phyloP scores from a whole-genome alignment of 2,329 filamentous ascomycete species.

The Cercospora sp. region DNA sequence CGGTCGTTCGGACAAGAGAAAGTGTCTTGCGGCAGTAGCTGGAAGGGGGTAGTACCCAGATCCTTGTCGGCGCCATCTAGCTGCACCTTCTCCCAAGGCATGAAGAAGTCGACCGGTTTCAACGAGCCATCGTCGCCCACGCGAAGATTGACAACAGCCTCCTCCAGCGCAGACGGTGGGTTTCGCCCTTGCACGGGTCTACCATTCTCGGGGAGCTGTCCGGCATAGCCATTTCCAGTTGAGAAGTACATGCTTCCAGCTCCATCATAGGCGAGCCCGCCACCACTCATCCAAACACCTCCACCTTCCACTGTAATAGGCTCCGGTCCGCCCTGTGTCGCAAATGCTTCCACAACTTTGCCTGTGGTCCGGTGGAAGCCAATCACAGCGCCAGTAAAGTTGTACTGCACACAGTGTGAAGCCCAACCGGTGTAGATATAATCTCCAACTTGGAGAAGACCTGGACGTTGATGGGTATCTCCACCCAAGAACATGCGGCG shows the following conservation, averaged over 20 bases:
- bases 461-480: slow-evolving; percentile 14
- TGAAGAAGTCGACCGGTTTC: slow-evolving; percentile 16
- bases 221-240: slow-evolving; percentile 15
- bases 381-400: slow-evolving; percentile 15
- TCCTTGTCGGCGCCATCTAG: slow-evolving; percentile 18
- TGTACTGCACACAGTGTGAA: slow-evolving; percentile 15
- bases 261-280: slow-evolving; percentile 17
- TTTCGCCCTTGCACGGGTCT: slow-evolving; percentile 12
- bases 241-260: slow-evolving; percentile 17
- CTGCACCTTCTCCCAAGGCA: slow-evolving; percentile 17
- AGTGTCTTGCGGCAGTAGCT: slow-evolving; percentile 12
- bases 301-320: slow-evolving; percentile 10
- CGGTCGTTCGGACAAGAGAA: slow-evolving; percentile 14
- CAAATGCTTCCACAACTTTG: slow-evolving; percentile 14
- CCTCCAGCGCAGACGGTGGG: slow-evolving; percentile 14
- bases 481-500: slow-evolving; percentile 11
- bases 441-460: slow-evolving; percentile 14
- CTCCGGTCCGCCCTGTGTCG: slow-evolving; percentile 11
- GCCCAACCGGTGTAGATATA: slow-evolving; percentile 20
- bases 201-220: slow-evolving; percentile 11
- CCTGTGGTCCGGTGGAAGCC: slow-evolving; percentile 9
- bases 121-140: slow-evolving; percentile 7
- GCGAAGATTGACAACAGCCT: slow-evolving; percentile 14
- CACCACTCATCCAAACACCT: slow-evolving; percentile 17
- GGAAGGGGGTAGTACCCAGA: slow-evolving; percentile 15